phyloP scores from a whole-genome alignment of 2,329 filamentous ascomycete genomes.

The Didymella keratinophila region DNA sequence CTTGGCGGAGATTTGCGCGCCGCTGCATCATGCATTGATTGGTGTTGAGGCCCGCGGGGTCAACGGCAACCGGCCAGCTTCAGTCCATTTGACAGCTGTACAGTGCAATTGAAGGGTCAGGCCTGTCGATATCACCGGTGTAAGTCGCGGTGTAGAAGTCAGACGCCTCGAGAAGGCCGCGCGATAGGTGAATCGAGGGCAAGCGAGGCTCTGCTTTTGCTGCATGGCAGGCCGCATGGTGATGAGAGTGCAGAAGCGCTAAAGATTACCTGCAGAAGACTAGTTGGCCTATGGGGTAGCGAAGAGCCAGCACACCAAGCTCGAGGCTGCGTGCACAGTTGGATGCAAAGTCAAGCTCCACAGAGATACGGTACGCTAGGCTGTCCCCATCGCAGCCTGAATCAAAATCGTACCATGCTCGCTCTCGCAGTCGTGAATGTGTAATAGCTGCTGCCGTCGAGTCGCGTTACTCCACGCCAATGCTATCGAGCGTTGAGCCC shows the following conservation, averaged over 20 bases:
- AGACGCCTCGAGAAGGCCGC: background rate
- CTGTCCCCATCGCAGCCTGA: conserved; percentile 6
- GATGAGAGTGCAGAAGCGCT: conserved; percentile 18
- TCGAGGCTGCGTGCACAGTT: conserved; percentile 8
- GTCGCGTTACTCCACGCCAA: conserved; percentile 6
- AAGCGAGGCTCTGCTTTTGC: conserved; percentile 13
- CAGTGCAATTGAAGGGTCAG: conserved; percentile 2
- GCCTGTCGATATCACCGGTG: conserved; percentile 14
- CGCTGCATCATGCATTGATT: conserved; percentile 10
- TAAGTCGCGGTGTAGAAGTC: background rate
- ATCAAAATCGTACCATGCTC: conserved; percentile 15
- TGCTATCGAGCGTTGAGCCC: conserved; percentile 15
- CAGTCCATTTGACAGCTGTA: conserved; percentile 9
- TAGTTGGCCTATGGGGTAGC: conserved; percentile 16
- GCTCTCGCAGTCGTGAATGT: background rate
- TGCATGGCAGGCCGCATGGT: conserved; percentile 4
- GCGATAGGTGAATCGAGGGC: conserved; percentile 6
- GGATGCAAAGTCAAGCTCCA: background rate
- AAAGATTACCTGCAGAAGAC: conserved; percentile 18
- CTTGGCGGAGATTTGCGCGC: conserved; percentile 10
- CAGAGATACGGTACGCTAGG: conserved; percentile 14
- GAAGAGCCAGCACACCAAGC: conserved; percentile 5
- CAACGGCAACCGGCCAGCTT: background rate
- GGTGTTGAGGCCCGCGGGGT: conserved; percentile 4
- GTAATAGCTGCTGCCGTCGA: background rate